A percentile compares a stretch with the other conserved stretches of the same genome.
phyloP scores from a whole-genome alignment of 495 filamentous ascomycete species.

The Elasticomyces elasticus region DNA sequence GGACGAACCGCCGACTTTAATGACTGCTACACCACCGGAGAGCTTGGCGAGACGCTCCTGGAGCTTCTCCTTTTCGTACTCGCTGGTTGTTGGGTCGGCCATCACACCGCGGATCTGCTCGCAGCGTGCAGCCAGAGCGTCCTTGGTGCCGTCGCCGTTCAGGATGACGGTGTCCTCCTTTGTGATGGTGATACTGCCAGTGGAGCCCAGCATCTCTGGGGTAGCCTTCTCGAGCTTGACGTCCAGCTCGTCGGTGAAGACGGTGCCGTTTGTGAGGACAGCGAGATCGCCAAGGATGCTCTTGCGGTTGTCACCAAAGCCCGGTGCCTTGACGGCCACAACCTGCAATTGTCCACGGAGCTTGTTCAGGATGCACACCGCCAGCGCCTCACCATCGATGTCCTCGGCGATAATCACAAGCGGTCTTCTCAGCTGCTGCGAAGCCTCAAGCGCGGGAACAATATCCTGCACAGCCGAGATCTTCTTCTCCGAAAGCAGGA shows the following conservation, averaged over 20 bases:
- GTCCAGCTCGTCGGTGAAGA: constrained; percentile 97
- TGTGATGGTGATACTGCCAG: constrained; percentile 97
- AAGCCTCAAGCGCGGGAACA: constrained; percentile 92
- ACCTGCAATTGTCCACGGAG: constrained; percentile 98
- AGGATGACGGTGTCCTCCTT: constrained; percentile 99
- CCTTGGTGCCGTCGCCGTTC: constrained; percentile 95
- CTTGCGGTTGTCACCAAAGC: constrained; percentile 99
- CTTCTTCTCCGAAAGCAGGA: constrained; percentile 99
- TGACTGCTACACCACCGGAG: constrained; percentile 96
- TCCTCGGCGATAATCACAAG: constrained; percentile 98
- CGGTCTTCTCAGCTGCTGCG: constrained; percentile 87
- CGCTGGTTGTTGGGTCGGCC: constrained; percentile 81
- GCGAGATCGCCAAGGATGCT: constrained; percentile 94
- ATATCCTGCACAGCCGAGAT: constrained; percentile 98
- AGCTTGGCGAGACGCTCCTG: constrained; percentile 99
- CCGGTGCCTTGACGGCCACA: constrained; percentile 95
- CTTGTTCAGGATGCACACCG: constrained; percentile 99
- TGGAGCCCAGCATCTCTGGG: constrained; percentile 89
- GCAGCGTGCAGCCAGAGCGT: constrained; percentile 84
- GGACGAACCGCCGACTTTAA: constrained; percentile 94
- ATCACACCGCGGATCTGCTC: constrained; percentile 99
- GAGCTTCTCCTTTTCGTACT: constrained; percentile 99
- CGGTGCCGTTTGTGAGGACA: constrained; percentile 89
- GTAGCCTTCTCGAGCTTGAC: constrained; percentile 98
- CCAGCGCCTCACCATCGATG: constrained; percentile 95